These are phyloP conservation scores for Oryza glumipatula DNA, from an alignment of 176 grass and related monocot species.

Conservation along the genomic window DNA sequence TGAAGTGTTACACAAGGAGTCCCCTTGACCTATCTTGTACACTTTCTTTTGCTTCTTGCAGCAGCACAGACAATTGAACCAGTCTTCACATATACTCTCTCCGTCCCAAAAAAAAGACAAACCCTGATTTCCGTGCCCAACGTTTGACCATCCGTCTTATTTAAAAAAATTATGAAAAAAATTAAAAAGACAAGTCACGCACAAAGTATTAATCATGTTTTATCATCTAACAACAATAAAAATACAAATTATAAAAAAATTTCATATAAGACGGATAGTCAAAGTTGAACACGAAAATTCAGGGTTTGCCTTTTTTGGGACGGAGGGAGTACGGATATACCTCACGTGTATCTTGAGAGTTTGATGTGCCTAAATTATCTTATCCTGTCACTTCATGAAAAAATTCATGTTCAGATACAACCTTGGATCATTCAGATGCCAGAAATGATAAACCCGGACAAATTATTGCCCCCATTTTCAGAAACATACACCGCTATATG, in stretches of 20 bases:
- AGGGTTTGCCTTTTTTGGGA: no score
- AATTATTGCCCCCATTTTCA: neutral
- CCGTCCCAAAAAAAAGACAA: no score
- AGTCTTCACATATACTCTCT: constrained; percentile 1
- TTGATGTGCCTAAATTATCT: neutral
- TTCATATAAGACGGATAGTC: no score
- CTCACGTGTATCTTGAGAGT: neutral
- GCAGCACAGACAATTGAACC: constrained; percentile 13
- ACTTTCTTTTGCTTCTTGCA: constrained; percentile 42
- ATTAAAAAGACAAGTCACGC: no score
- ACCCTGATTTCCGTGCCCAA: no score
- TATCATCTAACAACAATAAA: no score
- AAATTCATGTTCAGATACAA: neutral
- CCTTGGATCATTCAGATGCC: neutral
- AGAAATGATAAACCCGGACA: neutral
- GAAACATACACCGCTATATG: neutral
- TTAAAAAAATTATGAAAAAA: no score
- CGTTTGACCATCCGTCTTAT: no score
- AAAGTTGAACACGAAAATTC: no score
- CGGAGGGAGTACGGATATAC: neutral
- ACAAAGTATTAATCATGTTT: no score
- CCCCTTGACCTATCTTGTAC: constrained; percentile 22
- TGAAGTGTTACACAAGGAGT: constrained; percentile 4
- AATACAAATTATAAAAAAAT: no score
- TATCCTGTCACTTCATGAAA: neutral